Percentiles rank a stretch among this genome's conserved stretches.
These are phyloP conservation scores for grape (Vitis vinifera) DNA, from an alignment of 164 flowering plant species.

Conservation along the genomic window ASM3070453v1 NC_081816.1:9105001-9105500, in stretches of 20 bases:
- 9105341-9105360: constrained; percentile 67
- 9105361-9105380: constrained; percentile 62
- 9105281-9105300: constrained; percentile 79
- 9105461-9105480: constrained; percentile 66
- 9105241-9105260: constrained; percentile 84
- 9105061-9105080: constrained; percentile 53
- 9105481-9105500: constrained; percentile 54
- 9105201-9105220: constrained; percentile 54
- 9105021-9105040: constrained; percentile 88
- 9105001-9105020: constrained; percentile 71
- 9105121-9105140: constrained; percentile 35
- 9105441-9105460: constrained; percentile 70
- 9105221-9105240: constrained; percentile 77
- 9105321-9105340: constrained; percentile 54
- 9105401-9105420: constrained; percentile 66
- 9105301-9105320: constrained; percentile 73
- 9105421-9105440: constrained; percentile 74
- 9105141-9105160: constrained; percentile 25
- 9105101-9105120: constrained; percentile 26
- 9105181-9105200: constrained; percentile 51
- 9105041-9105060: constrained; percentile 84
- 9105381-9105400: constrained; percentile 49
- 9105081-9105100: constrained; percentile 31
- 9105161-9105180: constrained; percentile 35
- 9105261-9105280: constrained; percentile 80